Conservation (phyloP, 345 rosid genomes). For the Ailanthus altissimus region DNA sequence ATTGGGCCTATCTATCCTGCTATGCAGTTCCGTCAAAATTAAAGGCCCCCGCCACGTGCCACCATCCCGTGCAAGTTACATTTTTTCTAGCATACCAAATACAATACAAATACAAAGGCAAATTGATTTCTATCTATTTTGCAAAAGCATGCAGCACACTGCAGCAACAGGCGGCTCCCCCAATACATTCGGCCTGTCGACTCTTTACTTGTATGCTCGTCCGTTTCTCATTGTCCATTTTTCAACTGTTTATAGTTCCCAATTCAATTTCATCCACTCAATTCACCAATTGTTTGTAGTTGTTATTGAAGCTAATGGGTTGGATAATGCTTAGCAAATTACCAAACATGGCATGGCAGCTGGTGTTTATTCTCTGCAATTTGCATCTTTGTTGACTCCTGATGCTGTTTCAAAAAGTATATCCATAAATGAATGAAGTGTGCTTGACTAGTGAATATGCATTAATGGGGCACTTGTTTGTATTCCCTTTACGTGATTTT, state of each 20-base stretch:
- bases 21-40: not conserved
- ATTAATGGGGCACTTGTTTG: not conserved
- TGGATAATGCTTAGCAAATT: not conserved
- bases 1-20: not conserved
- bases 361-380: not conserved
- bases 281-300: not conserved
- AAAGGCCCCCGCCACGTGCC: not conserved
- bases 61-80: constrained; percentile 23
- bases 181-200: constrained; percentile 32
- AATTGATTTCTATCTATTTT: not conserved
- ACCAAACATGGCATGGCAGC: not conserved
- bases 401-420: not conserved
- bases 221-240: constrained; percentile 29
- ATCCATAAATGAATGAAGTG: not conserved
- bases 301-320: not conserved
- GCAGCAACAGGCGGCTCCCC: constrained; percentile 24
- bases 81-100: not conserved
- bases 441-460: not conserved
- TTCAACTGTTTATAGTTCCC: constrained; percentile 1
- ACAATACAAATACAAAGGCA: not conserved
- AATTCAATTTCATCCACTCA: not conserved
- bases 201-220: constrained; percentile 19
- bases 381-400: not conserved
- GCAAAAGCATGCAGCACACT: not conserved
- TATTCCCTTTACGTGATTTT: not conserved